Base-by-base conservation (phyloP, 768 basidiomycete species). In the Amanita brunnescens region DNA sequence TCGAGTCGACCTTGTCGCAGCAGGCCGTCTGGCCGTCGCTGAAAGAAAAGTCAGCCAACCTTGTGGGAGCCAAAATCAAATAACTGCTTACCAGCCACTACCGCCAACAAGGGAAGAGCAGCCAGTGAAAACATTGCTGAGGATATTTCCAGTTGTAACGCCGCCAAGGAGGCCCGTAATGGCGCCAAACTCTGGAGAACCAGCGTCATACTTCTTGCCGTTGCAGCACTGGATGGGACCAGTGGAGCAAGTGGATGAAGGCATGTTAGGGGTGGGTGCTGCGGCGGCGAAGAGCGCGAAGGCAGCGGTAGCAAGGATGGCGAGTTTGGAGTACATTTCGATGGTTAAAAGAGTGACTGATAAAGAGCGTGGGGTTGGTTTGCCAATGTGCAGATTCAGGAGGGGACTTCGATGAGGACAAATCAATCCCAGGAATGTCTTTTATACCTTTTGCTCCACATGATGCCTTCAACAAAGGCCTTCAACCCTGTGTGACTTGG, bases 311-410 rank as follows among this genome's bases (percentile, higher is more conserved):
- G 56, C 49, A 54, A 62, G n/a, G 54, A 64, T 26, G 47, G 58
- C 59, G 58, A 60, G 38, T 48, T 66, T 64, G 59, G 61, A 62
- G 62, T 64, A 64, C 65, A 66, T 66, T 16, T 49, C 47, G 16
- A 49, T 10, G 33, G 18, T 18, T 16, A 6, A 49, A 29, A 35
- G 47, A 49, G 47, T 29, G 47, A 39, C 47, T 49, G 47, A 21
- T 38, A 49, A 49, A 39, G 47, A 49, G 5, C 39, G 35, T 37
- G 38, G 14, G 21, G 23, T 4, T 18, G 1, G 21, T 20, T 40
- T 49, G 47, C 47, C 39, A 49, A 49, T 37, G 26, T 26, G 38
- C 26, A 49, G 38, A 16, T 29, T 34, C 21, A 29, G 20, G 26
- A 14, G 38, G 8, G 8, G n/a, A n/a, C 9, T 37, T 38, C n/a